These are phyloP conservation scores for Parafenestella ontariensis DNA, from an alignment of 2,329 filamentous ascomycete genomes.

Conservation along the genomic window DNA sequence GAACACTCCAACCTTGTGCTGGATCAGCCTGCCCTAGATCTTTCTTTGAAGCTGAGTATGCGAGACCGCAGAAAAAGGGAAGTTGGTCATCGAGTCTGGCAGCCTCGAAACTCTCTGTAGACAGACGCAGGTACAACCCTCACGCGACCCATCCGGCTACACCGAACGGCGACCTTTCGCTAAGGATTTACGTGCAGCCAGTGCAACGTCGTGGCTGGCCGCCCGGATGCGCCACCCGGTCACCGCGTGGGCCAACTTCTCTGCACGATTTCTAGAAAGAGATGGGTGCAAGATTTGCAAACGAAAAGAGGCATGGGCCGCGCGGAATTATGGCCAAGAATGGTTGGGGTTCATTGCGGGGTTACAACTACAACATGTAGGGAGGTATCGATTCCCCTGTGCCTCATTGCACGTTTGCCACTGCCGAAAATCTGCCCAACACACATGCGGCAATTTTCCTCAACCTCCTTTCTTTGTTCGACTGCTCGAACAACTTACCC, in stretches of 20 bases:
- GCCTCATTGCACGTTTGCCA: conserved; percentile 2
- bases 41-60: not conserved
- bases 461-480: not conserved
- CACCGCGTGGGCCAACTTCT: conserved; percentile 18
- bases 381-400: conserved; percentile 12
- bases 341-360: conserved; percentile 27
- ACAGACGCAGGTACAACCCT: conserved; percentile 15
- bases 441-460: not conserved
- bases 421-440: not conserved
- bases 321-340: conserved; percentile 31
- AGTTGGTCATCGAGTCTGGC: not conserved
- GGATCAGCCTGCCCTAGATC: not conserved
- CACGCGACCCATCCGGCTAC: conserved; percentile 2
- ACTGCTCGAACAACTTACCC: not conserved
- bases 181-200: not conserved
- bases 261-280: conserved; percentile 17
- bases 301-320: conserved; percentile 7
- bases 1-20: conserved; percentile 3
- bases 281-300: conserved; percentile 6
- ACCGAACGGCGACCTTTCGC: not conserved
- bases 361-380: conserved; percentile 8
- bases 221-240: conserved; percentile 18
- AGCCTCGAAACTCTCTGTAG: not conserved
- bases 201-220: conserved; percentile 19
- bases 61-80: not conserved